Conservation (phyloP, 1,284 basidiomycete species). For the Clitocybe nebularis region DNA sequence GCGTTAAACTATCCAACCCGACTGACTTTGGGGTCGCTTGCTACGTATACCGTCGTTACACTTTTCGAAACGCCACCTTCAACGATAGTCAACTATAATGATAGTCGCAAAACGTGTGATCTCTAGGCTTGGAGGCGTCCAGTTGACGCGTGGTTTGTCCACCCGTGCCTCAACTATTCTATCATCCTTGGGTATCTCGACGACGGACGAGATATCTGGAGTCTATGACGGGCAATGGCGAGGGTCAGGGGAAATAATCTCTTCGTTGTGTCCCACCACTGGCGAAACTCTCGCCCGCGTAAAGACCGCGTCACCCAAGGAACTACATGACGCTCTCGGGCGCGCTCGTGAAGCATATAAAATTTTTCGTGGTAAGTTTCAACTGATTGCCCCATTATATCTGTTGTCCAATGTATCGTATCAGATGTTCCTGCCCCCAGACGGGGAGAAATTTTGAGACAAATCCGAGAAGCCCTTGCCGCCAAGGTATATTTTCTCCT, state of each 20-base stretch:
- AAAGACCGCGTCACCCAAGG: constrained; percentile 62
- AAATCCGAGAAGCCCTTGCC: constrained; percentile 82
- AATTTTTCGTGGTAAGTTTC: constrained; percentile 51
- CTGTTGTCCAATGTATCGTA: constrained; percentile 2
- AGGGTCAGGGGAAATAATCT: constrained; percentile 67
- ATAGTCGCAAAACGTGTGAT: constrained; percentile 24
- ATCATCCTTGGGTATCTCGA: constrained; percentile 58
- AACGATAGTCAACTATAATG: constrained; percentile 10
- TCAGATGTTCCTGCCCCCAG: constrained; percentile 76
- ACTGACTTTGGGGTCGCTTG: not conserved
- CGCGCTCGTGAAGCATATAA: constrained; percentile 70
- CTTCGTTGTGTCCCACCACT: constrained; percentile 72
- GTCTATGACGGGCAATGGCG: constrained; percentile 78
- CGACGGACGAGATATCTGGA: constrained; percentile 52
- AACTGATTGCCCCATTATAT: not conserved
- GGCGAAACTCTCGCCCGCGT: constrained; percentile 72
- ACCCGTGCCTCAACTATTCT: constrained; percentile 63
- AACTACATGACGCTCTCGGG: constrained; percentile 61
- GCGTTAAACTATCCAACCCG: not conserved
- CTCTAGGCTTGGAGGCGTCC: constrained; percentile 9
- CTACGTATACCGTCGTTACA: constrained; percentile 3
- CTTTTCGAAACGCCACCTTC: constrained; percentile 5
- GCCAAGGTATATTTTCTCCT: constrained; percentile 73
- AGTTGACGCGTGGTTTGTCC: constrained; percentile 43
- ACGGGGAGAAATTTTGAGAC: constrained; percentile 84